Evolutionary conservation across 257 asterid genomes (phyloP), one percentile per base, ranked within the genome.

Genomic region (Nicotiana benthamiana): DNA sequence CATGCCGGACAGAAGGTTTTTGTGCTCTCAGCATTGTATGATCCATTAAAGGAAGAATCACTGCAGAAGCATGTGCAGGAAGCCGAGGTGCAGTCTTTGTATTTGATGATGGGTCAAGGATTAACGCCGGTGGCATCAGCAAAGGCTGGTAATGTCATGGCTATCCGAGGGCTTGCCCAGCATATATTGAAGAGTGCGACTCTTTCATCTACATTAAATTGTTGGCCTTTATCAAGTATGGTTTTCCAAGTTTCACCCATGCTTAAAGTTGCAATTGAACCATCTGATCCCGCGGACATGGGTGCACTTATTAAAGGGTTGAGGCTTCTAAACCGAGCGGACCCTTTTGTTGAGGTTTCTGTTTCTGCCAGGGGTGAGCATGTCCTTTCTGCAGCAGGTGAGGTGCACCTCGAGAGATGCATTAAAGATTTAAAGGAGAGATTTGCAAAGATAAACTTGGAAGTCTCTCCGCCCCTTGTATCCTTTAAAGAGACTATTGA

Each of bases 181-280:
- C 87, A 95, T 72, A 92, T 95, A 88, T 86, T 95, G 88, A 95
- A 95, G 86, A 95, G 93, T 84, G 99, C 97, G 0, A 95, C 99
- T 40, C 96, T 95, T 51, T 95, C 98, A 16, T 88, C 98, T 26
- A 91, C 95, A 16, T 78, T 87, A 63, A 90, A 89, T 84, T 86
- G 94, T 54, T 95, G 99, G 99, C 99, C 99, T 67, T 88, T 95
- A 83, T 95, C 99, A 46, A 95, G 94, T 86, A 93, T 95, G 98
- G 90, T 89, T 65, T 95, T 95, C 84, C 99, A 95, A 87, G 98
- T 95, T 57, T 75, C 99, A 10, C 99, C 98, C 46, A 95, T 94
- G 40, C 91, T 95, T 70, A 93, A 91, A 85, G 99, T 95, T 81
- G 99, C 99, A 24, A 90, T 95, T 56, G 99, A 95, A 89, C 98